Percentiles rank a stretch among this genome's conserved stretches.
Conservation (phyloP, 2,329 filamentous ascomycete species). For the Ceratocystis smalleyi region DNA sequence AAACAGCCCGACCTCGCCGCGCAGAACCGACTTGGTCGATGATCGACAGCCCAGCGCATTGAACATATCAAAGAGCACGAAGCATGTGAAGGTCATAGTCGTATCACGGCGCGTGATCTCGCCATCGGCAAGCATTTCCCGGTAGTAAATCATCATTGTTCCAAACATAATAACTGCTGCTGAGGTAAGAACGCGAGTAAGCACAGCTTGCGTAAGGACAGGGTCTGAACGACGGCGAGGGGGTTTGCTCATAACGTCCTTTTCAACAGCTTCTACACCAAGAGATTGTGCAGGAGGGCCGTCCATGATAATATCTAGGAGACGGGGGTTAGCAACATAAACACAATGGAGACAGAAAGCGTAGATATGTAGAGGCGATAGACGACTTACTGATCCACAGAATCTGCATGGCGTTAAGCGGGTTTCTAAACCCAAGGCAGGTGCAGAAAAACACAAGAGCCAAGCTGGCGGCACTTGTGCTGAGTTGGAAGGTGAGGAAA, state of each 20-base stretch:
- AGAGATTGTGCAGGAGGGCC: conserved; percentile 93
- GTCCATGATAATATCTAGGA: conserved; percentile 96
- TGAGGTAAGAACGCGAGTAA: conserved; percentile 73
- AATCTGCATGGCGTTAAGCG: conserved; percentile 98
- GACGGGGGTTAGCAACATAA: conserved; percentile 16
- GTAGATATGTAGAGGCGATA: background rate
- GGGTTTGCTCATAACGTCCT: conserved; percentile 80
- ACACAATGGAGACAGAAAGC: background rate
- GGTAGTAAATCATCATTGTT: conserved; percentile 79
- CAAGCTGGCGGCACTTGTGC: conserved; percentile 85
- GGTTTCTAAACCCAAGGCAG: conserved; percentile 82
- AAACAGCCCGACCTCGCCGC: conserved; percentile 69
- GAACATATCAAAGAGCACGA: conserved; percentile 99
- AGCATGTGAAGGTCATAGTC: conserved; percentile 98
- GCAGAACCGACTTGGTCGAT: conserved; percentile 74
- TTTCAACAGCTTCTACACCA: conserved; percentile 87
- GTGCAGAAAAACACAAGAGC: conserved; percentile 86
- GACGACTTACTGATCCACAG: conserved; percentile 87
- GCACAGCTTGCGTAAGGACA: conserved; percentile 71
- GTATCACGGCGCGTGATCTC: conserved; percentile 83
- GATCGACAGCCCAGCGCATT: conserved; percentile 89
- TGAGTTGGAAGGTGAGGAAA: conserved; percentile 95
- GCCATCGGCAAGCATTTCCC: conserved; percentile 75
- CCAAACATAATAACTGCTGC: conserved; percentile 82
- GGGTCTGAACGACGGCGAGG: conserved; percentile 72